Percentiles rank a stretch among this genome's conserved stretches.
Evolutionary conservation across 2,329 filamentous ascomycete species (phyloP).

Genomic region (Anthostomella pinea): DNA sequence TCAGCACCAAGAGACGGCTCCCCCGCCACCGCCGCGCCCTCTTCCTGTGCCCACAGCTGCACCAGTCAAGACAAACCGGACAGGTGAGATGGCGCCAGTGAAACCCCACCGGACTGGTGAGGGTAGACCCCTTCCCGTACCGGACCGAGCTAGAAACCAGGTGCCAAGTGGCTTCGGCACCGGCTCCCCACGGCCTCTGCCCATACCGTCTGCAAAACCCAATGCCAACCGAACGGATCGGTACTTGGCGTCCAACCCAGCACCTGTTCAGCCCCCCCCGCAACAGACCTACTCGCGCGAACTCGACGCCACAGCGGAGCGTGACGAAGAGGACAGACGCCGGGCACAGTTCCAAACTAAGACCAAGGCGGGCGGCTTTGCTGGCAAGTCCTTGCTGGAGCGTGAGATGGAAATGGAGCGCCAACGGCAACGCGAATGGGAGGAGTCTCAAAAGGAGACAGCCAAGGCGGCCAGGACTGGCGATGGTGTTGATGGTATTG

Average conservation of each 20-base stretch:
- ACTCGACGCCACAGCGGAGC: slow-evolving; percentile 57
- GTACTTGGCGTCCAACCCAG: slow-evolving; percentile 54
- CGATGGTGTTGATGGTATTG: slow-evolving; percentile 59
- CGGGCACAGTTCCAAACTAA: slow-evolving; percentile 56
- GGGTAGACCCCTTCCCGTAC: slow-evolving; percentile 54
- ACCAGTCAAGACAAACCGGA: slow-evolving; percentile 30
- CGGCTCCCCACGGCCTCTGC: slow-evolving; percentile 25
- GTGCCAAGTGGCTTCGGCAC: slow-evolving; percentile 27
- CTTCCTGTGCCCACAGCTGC: slow-evolving; percentile 38
- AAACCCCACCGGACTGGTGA: slow-evolving; percentile 39
- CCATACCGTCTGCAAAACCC: slow-evolving; percentile 22
- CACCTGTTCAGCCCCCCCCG: slow-evolving; percentile 39
- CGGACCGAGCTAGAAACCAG: slow-evolving; percentile 27
- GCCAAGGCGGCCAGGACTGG: slow-evolving; percentile 51
- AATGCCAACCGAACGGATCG: slow-evolving; percentile 52
- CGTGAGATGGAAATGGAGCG: slow-evolving; percentile 79
- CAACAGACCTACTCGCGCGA: slow-evolving; percentile 54
- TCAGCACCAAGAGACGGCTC: slow-evolving; percentile 35
- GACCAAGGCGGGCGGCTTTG: slow-evolving; percentile 62
- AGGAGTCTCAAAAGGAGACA: slow-evolving; percentile 67
- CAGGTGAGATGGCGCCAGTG: slow-evolving; percentile 27
- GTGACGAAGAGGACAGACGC: slow-evolving; percentile 59
- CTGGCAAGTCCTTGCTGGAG: slow-evolving; percentile 69
- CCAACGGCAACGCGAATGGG: slow-evolving; percentile 76
- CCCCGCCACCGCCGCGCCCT: slow-evolving; percentile 34